Base-by-base conservation (phyloP, 257 asterid species). In the Coffea eugenioides region DNA sequence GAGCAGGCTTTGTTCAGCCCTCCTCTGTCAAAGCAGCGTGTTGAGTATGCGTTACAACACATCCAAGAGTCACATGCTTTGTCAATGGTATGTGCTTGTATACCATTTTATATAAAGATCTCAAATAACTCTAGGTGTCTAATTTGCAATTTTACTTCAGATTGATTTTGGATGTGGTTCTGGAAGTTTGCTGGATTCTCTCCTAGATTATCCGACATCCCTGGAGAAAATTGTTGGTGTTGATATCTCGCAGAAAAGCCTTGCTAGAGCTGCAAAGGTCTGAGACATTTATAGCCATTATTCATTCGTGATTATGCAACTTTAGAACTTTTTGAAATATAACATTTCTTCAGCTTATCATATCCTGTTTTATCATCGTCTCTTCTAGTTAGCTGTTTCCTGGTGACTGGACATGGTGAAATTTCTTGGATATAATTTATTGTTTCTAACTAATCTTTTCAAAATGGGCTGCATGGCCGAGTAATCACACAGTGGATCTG, bases 101-200 rank as follows among this genome's bases (percentile, higher is more conserved):
- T 75, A 27, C 70, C 34, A 49, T 64, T 13, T 69, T 71, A 77
- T 82, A 51, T 75, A 69, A 77, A 82, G 64, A 36, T 69, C 72
- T 64, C 66, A 56, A 79, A 76, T 16, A 25, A 71, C 75, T 11
- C 80, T 21, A 59, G 69, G 34, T 49, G 41, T 80, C 79, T 85
- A 79, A 86, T 77, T 54, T 78, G 73, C 72, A 18, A 68, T 61
- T 82, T 67, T 48, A 72, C 67, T 86, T 82, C 92, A 95, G 99
- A 97, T 93, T 41, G 99, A 95, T 86, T 95, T 93, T 85, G 99
- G 98, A 81, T 95, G 97, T 86, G 99, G 98, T 79, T 92, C 99
- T 65, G 99, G 99, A 87, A 92, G 99, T 85, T 90, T 95, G 75
- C 83, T 95, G 89, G 96, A 92, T 78, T 92, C 98, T 15, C 84